Conservation (phyloP, 2,329 filamentous ascomycete species). For the Dothiorella sarmentorum region DNA sequence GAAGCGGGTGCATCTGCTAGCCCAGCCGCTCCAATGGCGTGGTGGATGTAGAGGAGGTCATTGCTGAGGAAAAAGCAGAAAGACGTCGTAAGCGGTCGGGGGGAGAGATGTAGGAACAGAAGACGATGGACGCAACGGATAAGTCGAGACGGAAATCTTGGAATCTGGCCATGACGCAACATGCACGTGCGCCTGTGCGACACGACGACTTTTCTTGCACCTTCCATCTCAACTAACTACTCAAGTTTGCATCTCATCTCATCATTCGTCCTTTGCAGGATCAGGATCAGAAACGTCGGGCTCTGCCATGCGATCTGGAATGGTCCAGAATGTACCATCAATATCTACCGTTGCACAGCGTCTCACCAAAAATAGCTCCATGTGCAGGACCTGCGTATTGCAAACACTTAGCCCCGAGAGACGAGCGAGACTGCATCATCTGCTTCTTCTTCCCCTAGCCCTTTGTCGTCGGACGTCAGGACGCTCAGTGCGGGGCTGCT, state of each 20-base stretch:
- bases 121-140: background rate
- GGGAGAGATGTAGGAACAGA: background rate
- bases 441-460: too few species aligned
- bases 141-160: slow-evolving; percentile 9
- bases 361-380: background rate
- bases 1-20: background rate
- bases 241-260: too few species aligned
- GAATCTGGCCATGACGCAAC: slow-evolving; percentile 6
- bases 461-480: background rate
- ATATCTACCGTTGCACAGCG: background rate
- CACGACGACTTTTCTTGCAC: background rate
- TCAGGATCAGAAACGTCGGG: too few species aligned
- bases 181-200: background rate
- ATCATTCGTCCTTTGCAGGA: background rate
- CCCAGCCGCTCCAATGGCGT: background rate
- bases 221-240: background rate
- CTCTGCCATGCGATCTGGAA: too few species aligned
- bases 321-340: background rate
- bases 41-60: background rate
- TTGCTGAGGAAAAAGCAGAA: slow-evolving; percentile 3
- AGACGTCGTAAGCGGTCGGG: background rate
- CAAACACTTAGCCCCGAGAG: background rate
- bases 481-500: background rate
- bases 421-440: too few species aligned
- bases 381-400: background rate